Evolutionary conservation across 2,329 filamentous ascomycete species (phyloP).

Genomic region (Aspergillus pseudoglaucus): DNA sequence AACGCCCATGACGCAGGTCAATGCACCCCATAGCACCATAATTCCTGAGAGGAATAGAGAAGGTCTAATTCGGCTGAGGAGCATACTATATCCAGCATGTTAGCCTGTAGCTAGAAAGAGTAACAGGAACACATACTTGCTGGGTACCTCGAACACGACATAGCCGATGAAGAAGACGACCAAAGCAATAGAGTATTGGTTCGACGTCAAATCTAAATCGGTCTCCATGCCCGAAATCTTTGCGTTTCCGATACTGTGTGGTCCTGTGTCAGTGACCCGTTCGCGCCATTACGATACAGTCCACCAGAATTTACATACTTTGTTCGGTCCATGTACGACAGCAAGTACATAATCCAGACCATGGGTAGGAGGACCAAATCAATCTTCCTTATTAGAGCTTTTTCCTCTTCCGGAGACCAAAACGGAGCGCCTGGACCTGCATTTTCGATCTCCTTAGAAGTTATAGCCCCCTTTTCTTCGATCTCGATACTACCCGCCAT

Average conservation of each 20-base stretch:
- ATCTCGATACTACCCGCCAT: not conserved
- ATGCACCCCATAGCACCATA: slow-evolving; percentile 49
- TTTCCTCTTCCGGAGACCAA: slow-evolving; percentile 30
- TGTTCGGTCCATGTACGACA: slow-evolving; percentile 39
- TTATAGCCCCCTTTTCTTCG: slow-evolving; percentile 7
- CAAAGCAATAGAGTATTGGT: slow-evolving; percentile 46
- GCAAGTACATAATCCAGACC: slow-evolving; percentile 47
- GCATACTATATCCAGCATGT: slow-evolving; percentile 21
- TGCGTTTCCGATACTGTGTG: slow-evolving; percentile 18
- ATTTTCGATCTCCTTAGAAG: slow-evolving; percentile 14
- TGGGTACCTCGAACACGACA: slow-evolving; percentile 49
- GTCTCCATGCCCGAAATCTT: slow-evolving; percentile 19
- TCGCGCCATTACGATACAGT: not conserved
- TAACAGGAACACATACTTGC: slow-evolving; percentile 31
- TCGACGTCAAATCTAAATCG: slow-evolving; percentile 21
- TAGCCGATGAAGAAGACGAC: slow-evolving; percentile 52
- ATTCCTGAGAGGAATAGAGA: slow-evolving; percentile 47
- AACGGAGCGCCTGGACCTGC: slow-evolving; percentile 3
- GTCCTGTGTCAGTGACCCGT: not conserved
- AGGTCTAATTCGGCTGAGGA: slow-evolving; percentile 45
- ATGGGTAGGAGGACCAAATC: slow-evolving; percentile 42
- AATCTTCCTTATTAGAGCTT: slow-evolving; percentile 40
- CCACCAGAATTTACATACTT: slow-evolving; percentile 9
- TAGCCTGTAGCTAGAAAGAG: not conserved
- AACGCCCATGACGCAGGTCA: slow-evolving; percentile 47